These are phyloP conservation scores for Ananas comosus DNA, from an alignment of 176 grass and related monocot species.

Conservation along the genomic window DNA sequence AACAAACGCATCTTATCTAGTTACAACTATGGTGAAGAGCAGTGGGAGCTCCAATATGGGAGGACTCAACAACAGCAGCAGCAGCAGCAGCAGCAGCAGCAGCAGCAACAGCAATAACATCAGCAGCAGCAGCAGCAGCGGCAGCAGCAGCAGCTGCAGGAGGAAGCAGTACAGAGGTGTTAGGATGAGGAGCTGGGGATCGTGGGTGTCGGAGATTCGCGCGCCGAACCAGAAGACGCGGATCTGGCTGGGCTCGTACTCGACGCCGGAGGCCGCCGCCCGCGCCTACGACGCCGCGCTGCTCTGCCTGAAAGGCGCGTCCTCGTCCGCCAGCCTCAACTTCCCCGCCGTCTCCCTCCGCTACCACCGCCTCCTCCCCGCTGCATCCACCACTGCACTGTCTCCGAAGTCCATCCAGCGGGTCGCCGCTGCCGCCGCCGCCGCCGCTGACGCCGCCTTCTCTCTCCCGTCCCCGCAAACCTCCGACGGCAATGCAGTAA, in stretches of 20 bases:
- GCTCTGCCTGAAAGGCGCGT: conserved; percentile 60
- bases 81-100: not conserved
- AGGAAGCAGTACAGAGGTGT: conserved; percentile 84
- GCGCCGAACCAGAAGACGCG: conserved; percentile 73
- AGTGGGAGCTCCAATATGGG: not conserved
- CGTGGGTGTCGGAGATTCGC: conserved; percentile 90
- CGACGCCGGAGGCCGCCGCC: conserved; percentile 76
- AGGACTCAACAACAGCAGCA: not conserved
- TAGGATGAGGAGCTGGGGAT: conserved; percentile 87
- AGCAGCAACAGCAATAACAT: too few relatives aligned
- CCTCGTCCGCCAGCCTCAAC: conserved; percentile 48
- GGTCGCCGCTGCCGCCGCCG: not conserved
- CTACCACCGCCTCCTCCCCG: conserved; percentile 29
- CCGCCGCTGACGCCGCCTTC: not conserved
- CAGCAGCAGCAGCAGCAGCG: not conserved
- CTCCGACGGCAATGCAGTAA: not conserved
- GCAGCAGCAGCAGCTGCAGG: not conserved
- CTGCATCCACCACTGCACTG: conserved; percentile 22
- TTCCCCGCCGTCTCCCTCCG: conserved; percentile 45
- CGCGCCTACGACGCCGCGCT: conserved; percentile 80
- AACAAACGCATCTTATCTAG: not conserved
- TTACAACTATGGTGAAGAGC: conserved; percentile 53
- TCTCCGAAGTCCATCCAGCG: not conserved
- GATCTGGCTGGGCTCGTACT: conserved; percentile 91
- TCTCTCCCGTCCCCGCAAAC: not conserved